Base-by-base conservation (phyloP, 1,284 basidiomycete genomes). In the Puccinia hordei region DNA sequence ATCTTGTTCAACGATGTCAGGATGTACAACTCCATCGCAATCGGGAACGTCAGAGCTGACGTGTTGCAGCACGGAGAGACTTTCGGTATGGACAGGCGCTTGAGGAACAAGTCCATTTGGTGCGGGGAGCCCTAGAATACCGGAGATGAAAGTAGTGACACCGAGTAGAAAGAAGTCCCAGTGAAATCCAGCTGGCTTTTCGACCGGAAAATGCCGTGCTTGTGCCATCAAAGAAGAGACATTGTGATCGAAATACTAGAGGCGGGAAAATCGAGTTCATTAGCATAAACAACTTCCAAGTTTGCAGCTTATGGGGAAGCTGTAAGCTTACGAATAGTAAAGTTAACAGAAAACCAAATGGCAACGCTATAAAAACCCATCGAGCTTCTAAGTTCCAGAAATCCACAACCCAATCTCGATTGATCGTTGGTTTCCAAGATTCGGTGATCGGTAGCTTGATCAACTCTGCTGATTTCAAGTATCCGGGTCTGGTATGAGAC, bases 161-260 rank as follows among this genome's bases (percentile, higher is more conserved):
- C 95, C 96, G 19, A 99, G 90, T 4, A 95, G 87, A 88, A 94
- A 86, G 73, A 87, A 86, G 81, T 87, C 86, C 86, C 87, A 95
- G 84, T 98, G 94, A 85, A 98, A 98, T 0, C 93, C 95, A 0
- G 95, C 92, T 0, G 95, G 95, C 83, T 96, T 95, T 35, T 90
- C 89, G 4, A 99, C 88, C 0, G 95, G 95, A 84, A 94, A 98
- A 82, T 92, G 90, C 1, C 93, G 90, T 0, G 93, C 92, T 87
- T 98, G 95, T 0, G 95, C 94, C 88, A 98, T 98, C 55, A 98
- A 66, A 6, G 76, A 79, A 46, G 92, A 93, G 71, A 94, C 93
- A 83, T 94, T 93, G 84, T 94, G 93, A 83, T 87, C 83, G 81
- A 84, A 85, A 82, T 85, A 86, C 76, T 79, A 46, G 38, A 77